Conservation (phyloP, 202 grass and related monocot genomes). For the Saccharum hybrid region DNA sequence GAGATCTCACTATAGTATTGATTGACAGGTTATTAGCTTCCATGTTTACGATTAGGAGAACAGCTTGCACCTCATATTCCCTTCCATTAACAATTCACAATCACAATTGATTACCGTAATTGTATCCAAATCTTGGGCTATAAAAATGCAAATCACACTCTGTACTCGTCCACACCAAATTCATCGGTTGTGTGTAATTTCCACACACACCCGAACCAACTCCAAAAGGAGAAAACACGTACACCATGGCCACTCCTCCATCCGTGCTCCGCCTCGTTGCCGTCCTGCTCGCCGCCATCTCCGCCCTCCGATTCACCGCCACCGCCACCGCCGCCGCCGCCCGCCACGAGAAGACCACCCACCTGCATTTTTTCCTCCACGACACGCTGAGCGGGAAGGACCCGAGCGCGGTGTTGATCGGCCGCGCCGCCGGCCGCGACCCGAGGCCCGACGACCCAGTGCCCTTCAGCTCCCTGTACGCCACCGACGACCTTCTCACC, state of each 20-base stretch:
- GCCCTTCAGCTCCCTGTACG: slow-evolving; percentile 47
- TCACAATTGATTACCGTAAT: not conserved
- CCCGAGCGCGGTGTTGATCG: slow-evolving; percentile 44
- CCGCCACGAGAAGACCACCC: slow-evolving; percentile 39
- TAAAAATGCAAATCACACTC: slow-evolving; percentile 2
- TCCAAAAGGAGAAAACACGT: too few relatives aligned
- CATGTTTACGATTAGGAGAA: not conserved
- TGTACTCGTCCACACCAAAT: not conserved
- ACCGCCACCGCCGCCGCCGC: not conserved
- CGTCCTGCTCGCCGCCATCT: not conserved
- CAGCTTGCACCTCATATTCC: not conserved
- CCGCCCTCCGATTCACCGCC: not conserved
- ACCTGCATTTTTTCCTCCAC: slow-evolving; percentile 64
- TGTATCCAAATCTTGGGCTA: not conserved
- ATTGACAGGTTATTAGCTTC: not conserved
- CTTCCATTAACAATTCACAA: not conserved
- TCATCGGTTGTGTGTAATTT: not conserved
- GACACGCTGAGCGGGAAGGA: slow-evolving; percentile 51
- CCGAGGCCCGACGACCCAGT: not conserved
- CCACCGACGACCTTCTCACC: slow-evolving; percentile 50
- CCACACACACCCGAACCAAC: too few relatives aligned
- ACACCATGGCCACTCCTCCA: slow-evolving; percentile 25
- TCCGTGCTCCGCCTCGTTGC: slow-evolving; percentile 4
- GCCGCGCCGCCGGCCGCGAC: not conserved
- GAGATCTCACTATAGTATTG: not conserved